Percentiles rank a stretch among this genome's conserved stretches.
Evolutionary conservation across 2,329 filamentous ascomycete species (phyloP).

Genomic region (Fragosphaeria purpurea): DNA sequence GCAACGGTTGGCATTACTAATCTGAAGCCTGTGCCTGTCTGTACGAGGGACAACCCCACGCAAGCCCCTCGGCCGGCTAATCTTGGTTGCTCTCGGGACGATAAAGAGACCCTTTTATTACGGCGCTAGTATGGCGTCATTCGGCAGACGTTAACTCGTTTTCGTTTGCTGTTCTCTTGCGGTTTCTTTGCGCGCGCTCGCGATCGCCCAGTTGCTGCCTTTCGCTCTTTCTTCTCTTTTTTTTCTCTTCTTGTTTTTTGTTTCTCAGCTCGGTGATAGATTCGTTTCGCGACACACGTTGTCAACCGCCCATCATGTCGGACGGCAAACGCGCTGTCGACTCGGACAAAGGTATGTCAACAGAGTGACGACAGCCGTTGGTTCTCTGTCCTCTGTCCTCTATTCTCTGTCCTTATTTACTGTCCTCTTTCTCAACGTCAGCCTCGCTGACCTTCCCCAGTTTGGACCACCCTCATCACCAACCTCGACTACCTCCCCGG

Average conservation of each 20-base stretch:
- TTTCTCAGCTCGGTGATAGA: not conserved
- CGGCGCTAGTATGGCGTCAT: constrained; percentile 10
- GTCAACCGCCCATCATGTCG: constrained; percentile 16
- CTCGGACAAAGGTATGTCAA: constrained; percentile 19
- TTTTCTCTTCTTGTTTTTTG: not conserved
- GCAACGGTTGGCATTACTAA: no score
- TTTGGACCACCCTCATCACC: constrained; percentile 83
- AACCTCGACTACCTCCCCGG: constrained; percentile 74
- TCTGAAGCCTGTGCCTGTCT: no score
- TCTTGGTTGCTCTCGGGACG: no score
- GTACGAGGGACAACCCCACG: no score
- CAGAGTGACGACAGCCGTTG: no score
- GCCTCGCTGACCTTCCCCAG: constrained; percentile 21
- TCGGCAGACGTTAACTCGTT: not conserved
- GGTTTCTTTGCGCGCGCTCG: no score
- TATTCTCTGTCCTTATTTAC: no score
- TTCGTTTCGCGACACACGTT: no score
- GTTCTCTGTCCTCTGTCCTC: no score
- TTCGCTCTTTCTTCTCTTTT: not conserved
- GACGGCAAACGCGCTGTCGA: constrained; percentile 22
- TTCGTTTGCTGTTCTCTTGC: no score
- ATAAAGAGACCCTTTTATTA: not conserved
- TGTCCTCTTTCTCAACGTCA: no score
- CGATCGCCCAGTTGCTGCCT: not conserved
- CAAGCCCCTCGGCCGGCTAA: no score